A percentile compares a stretch with the other conserved stretches of the same genome.
phyloP scores from a whole-genome alignment of 2,329 filamentous ascomycete species.

The Beauveria australis region DNA sequence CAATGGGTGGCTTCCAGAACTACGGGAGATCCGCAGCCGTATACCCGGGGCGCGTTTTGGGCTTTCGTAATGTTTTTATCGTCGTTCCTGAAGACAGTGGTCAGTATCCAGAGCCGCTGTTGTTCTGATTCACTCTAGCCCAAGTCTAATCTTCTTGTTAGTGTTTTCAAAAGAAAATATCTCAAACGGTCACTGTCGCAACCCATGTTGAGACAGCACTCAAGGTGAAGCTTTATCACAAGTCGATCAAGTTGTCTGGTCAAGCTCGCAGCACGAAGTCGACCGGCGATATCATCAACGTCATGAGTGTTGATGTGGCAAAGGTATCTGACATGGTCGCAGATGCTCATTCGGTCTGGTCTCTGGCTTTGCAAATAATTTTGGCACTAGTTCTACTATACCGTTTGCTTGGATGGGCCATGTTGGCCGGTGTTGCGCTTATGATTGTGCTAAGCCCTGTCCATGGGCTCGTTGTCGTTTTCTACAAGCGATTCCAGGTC shows the following conservation, averaged over 20 bases:
- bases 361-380: conserved; percentile 81
- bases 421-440: conserved; percentile 79
- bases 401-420: conserved; percentile 77
- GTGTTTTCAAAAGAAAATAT: conserved; percentile 12
- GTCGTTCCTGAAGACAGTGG: conserved; percentile 68
- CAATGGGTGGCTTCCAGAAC: conserved; percentile 11
- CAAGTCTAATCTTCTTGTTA: conserved; percentile 30
- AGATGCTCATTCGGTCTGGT: conserved; percentile 84
- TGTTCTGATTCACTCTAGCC: conserved; percentile 5
- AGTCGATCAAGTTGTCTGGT: conserved; percentile 75
- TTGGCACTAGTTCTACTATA: conserved; percentile 90
- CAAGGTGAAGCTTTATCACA: conserved; percentile 77
- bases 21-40: conserved; percentile 10
- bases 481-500: conserved; percentile 85
- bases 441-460: conserved; percentile 92
- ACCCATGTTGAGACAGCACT: conserved; percentile 84
- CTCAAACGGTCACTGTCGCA: conserved; percentile 34
- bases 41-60: conserved; percentile 6
- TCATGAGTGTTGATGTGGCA: conserved; percentile 91
- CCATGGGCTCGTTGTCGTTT: conserved; percentile 74
- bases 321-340: conserved; percentile 81
- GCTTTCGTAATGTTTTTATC: conserved; percentile 32
- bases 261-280: conserved; percentile 76
- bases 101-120: conserved; percentile 9
- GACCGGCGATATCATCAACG: conserved; percentile 90